Conservation (phyloP, 805 yeast species). For the Saccharomycopsis microspora region DNA sequence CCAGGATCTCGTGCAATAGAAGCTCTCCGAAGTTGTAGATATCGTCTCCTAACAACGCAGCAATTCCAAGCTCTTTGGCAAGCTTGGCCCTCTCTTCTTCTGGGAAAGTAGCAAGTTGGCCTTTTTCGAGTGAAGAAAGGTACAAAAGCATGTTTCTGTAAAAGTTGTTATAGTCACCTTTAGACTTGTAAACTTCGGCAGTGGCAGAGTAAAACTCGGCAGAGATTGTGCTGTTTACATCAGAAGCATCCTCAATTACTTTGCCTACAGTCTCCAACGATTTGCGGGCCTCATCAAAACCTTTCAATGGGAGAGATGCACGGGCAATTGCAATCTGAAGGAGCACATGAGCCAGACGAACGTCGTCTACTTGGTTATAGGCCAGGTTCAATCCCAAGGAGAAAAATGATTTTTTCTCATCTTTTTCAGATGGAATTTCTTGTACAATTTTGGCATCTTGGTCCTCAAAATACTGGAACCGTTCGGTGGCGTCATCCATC, state of each 20-base stretch:
- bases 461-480: conserved; percentile 35
- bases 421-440: conserved; percentile 22
- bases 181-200: conserved; percentile 62
- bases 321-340: conserved; percentile 62
- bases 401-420: conserved; percentile 19
- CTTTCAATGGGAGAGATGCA: conserved; percentile 43
- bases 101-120: conserved; percentile 28
- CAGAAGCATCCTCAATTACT: conserved; percentile 44
- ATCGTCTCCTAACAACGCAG: conserved; percentile 84
- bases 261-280: conserved; percentile 50
- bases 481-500: conserved; percentile 31
- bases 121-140: conserved; percentile 54
- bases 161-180: conserved; percentile 58
- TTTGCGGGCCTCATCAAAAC: conserved; percentile 50
- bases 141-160: conserved; percentile 75
- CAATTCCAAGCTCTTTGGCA: conserved; percentile 68
- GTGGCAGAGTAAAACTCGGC: conserved; percentile 77
- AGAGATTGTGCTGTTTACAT: conserved; percentile 49
- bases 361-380: conserved; percentile 14
- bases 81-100: conserved; percentile 33
- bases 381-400: conserved; percentile 14
- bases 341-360: conserved; percentile 11
- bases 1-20: conserved; percentile 75
- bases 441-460: conserved; percentile 36
- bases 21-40: conserved; percentile 95